phyloP scores from a whole-genome alignment of 768 basidiomycete genomes.

The Rhodosporidiobolus sp. region DNA sequence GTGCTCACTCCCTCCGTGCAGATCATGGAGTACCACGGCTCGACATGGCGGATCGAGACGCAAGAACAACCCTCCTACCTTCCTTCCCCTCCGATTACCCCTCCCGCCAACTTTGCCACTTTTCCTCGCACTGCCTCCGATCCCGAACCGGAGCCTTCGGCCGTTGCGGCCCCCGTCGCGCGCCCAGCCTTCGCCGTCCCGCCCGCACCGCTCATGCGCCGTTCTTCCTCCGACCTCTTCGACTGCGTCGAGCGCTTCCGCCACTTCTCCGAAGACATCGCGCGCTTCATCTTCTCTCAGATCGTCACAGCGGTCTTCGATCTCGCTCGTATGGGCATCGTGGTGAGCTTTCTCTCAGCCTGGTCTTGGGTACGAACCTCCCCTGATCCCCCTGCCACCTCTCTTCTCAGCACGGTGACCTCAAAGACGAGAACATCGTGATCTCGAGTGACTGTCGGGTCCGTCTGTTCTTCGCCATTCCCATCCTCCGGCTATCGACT shows the following conservation, averaged over 20 bases:
- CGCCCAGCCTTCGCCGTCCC: not conserved
- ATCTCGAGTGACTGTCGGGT: constrained; percentile 55
- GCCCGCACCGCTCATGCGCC: constrained; percentile 11
- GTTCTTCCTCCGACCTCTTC: constrained; percentile 63
- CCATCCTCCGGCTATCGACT: not conserved
- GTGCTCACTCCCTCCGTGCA: not conserved
- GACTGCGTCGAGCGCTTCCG: constrained; percentile 90
- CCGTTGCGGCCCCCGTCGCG: not conserved
- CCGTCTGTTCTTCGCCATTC: not conserved
- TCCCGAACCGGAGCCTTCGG: not conserved
- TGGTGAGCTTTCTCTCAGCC: not conserved
- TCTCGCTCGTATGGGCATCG: constrained; percentile 53
- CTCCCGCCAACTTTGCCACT: not conserved
- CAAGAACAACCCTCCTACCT: not conserved
- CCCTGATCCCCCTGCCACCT: no score
- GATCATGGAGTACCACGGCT: constrained; percentile 69
- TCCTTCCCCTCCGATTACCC: constrained; percentile 21
- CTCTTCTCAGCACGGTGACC: constrained; percentile 47
- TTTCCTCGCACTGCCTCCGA: constrained; percentile 2
- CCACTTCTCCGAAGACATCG: constrained; percentile 69
- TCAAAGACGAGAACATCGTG: constrained; percentile 54
- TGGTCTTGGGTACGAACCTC: no score
- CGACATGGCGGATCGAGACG: constrained; percentile 63
- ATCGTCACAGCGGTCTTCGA: constrained; percentile 79
- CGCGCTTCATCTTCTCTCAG: constrained; percentile 78